Base-by-base conservation (phyloP, 257 asterid genomes). In the Fraxinus anomala region DNA sequence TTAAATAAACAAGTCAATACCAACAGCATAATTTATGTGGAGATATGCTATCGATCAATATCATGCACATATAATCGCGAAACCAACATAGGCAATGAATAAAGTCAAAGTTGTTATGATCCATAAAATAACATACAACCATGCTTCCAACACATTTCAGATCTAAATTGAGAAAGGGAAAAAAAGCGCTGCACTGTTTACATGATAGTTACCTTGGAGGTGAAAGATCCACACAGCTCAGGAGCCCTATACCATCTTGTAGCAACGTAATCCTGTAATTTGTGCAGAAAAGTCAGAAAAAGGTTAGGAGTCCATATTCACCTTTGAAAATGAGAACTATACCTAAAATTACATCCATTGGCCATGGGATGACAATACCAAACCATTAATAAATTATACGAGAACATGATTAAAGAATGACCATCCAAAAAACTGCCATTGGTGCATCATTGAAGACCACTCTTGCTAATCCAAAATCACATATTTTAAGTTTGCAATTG, bases 201-300 rank as follows among this genome's bases (percentile, higher is more conserved):
- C 1, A 2, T 34, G 61, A 76, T 4, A 17, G 68, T 68, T 77
- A 77, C 80, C 70, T 77, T 77, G 12, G 80, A 68, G 69, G 70
- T 68, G 59, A 77, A 77, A n/a, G 80, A 77, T 12, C 80, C 80
- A 33, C 80, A 77, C 1, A 77, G 75, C 56, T 77, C 80, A 33
- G 80, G 80, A 68, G 69, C 80, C n/a, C 80, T 73, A 49, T 77
- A 77, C 80, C 80, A 77, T 68, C 80, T 61, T 4, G 80, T 77
- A 19, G 80, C 80, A 77, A 77, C 80, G 36, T 77, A 77, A 37
- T 77, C 80, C 80, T 77, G 67, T 2, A 59, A 59, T 59, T 59
- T 59, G 67, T n/a, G 67, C 30, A 17, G n/a, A 47, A 6, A 59
- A n/a, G 67, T 59, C 67, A 21, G 67, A n/a, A 21, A 59, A 59